A percentile compares a stretch with the other conserved stretches of the same genome.
Conservation (phyloP, 2,329 filamentous ascomycete species). For the Helotiales sp. region DNA sequence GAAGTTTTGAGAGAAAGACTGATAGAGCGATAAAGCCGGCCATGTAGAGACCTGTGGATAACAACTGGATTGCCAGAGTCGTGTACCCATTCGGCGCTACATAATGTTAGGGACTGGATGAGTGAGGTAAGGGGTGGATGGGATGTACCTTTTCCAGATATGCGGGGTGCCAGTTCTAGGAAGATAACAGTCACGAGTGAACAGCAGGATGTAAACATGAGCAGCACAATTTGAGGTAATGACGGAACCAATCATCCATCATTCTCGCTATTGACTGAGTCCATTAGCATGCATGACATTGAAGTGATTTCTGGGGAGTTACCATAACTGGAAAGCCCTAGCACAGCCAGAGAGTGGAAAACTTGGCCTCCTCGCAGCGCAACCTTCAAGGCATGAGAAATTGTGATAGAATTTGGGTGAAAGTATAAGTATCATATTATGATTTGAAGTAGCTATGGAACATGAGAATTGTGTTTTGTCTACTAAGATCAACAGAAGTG, state of each 20-base stretch:
- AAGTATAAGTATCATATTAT: not conserved
- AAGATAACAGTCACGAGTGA: constrained; percentile 4
- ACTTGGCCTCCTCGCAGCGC: not conserved
- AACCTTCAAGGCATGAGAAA: not conserved
- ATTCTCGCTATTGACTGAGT: not conserved
- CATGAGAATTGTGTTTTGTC: not conserved
- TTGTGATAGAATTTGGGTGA: not conserved
- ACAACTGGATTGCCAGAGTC: not conserved
- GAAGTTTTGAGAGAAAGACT: constrained; percentile 1
- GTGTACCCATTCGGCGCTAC: not conserved
- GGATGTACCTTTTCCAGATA: not conserved
- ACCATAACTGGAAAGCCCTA: constrained; percentile 6
- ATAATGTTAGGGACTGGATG: not conserved
- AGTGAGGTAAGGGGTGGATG: not conserved
- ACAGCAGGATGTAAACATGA: constrained; percentile 1
- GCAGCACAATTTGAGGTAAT: constrained; percentile 1
- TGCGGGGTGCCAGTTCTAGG: constrained; percentile 1
- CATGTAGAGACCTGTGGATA: not conserved
- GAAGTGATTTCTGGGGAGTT: no score
- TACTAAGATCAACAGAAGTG: not conserved
- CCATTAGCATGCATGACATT: not conserved
- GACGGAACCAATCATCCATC: not conserved
- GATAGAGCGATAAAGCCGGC: constrained; percentile 4
- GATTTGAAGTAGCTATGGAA: not conserved
- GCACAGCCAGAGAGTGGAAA: not conserved